Evolutionary conservation across 169 alveolate species (phyloP).

Genomic region (Plasmodium coatneyi): DNA sequence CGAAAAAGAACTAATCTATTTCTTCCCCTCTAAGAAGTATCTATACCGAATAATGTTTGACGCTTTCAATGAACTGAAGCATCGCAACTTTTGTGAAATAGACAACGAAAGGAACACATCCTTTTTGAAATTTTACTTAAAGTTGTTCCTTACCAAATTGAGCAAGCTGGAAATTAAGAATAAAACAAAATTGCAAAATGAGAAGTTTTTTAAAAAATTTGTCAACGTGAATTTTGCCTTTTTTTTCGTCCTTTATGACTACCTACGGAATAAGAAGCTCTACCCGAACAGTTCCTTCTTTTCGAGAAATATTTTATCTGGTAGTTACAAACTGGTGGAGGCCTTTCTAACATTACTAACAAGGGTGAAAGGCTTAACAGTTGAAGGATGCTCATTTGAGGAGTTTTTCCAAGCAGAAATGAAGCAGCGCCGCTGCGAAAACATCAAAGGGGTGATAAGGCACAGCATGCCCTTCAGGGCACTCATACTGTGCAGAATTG

Average conservation of each 20-base stretch:
- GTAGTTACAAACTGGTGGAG: not conserved
- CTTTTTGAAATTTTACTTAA: constrained; percentile 18
- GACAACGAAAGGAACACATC: not conserved
- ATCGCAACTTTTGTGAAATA: not conserved
- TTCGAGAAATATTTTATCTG: not conserved
- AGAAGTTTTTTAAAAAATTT: constrained; percentile 61
- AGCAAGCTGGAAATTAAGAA: constrained; percentile 32
- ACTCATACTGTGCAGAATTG: constrained; percentile 8
- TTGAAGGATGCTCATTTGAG: not conserved
- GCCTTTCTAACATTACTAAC: not conserved
- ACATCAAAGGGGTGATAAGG: constrained; percentile 17
- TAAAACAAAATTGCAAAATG: constrained; percentile 30
- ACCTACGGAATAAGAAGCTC: not conserved
- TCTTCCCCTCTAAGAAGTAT: constrained; percentile 55
- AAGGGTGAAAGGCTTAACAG: not conserved
- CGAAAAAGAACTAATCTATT: constrained; percentile 38
- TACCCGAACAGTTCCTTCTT: constrained; percentile 4
- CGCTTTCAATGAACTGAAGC: constrained; percentile 30
- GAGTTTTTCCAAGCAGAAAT: constrained; percentile 17
- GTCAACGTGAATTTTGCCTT: constrained; percentile 21
- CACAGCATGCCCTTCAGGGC: constrained; percentile 12
- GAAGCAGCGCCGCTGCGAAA: not conserved
- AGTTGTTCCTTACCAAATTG: constrained; percentile 24
- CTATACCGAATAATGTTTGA: constrained; percentile 7
- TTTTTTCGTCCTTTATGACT: constrained; percentile 54